Percentiles rank a stretch among this genome's conserved stretches.
These are phyloP conservation scores for Lentinus tigrinus DNA, from an alignment of 768 basidiomycete species.

Conservation along the genomic window DNA sequence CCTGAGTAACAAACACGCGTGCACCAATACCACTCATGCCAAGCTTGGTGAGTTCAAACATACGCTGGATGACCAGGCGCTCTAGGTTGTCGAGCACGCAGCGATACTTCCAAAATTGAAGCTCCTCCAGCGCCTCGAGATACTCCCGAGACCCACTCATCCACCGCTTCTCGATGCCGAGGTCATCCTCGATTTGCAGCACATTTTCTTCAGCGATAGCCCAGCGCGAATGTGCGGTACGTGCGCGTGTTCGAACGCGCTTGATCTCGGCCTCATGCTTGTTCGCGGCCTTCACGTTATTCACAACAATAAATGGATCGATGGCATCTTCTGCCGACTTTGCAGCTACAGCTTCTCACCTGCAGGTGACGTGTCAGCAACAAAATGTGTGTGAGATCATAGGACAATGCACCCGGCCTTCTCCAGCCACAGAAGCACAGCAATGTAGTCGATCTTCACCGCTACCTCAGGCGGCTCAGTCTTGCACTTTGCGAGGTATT, in stretches of 20 bases:
- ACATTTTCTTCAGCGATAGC: background rate
- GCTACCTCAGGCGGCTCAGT: conserved; percentile 10
- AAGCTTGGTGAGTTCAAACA: conserved; percentile 32
- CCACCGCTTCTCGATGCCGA: conserved; percentile 21
- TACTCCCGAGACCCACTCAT: conserved; percentile 8
- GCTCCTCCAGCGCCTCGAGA: conserved; percentile 4
- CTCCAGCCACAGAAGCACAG: conserved; percentile 5
- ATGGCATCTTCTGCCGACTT: no score
- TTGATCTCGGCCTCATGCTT: background rate
- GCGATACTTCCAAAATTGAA: conserved; percentile 15
- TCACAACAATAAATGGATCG: no score
- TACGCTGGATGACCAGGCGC: conserved; percentile 28
- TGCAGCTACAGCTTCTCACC: no score
- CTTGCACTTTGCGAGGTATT: conserved; percentile 13
- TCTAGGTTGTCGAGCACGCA: conserved; percentile 30
- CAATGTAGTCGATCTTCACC: conserved; percentile 11
- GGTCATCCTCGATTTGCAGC: conserved; percentile 5
- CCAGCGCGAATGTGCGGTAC: background rate
- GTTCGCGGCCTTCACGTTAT: background rate
- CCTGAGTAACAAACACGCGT: background rate
- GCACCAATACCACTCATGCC: conserved; percentile 25
- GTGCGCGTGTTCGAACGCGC: background rate
- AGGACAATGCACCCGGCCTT: background rate
- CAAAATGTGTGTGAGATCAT: no score
- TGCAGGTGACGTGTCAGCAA: no score